Evolutionary conservation across 2,329 filamentous ascomycete genomes (phyloP), one percentile per base, ranked within the genome.

Genomic region (Teratosphaeria epicoccoides): DNA sequence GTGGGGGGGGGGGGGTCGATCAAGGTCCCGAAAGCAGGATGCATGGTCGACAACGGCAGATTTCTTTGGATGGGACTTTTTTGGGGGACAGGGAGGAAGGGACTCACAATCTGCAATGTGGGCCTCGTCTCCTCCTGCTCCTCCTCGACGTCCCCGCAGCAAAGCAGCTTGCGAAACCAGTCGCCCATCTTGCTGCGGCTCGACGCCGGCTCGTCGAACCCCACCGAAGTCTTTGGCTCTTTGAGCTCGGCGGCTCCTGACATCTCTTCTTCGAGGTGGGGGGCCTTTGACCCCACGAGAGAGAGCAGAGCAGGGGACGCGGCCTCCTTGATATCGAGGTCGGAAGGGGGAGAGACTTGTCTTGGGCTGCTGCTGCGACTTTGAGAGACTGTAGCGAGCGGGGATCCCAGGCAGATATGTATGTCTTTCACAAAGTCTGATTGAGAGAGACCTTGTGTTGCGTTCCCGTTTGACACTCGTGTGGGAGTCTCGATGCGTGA

Each of bases 91-190:
- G 17, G 22, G 17, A 17, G 22, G 12, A 23, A 14, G 17, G 50
- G 24, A 52, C 58, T 46, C 53, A 63, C 61, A 33, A 63, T 63
- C 43, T 59, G 54, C 25, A 63, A 46, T 14, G 56, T 46, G 5
- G 58, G 55, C 33, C 52, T 52, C 24, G 57, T 52, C 29, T 60
- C 59, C 14, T 60, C 57, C n/a, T n/a, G n/a, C 4, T 62, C 60
- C 24, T 59, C 57, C 24, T 60, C 51, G 6, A 48, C 46, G 20
- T 52, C 59, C 48, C 60, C 61, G 52, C 54, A 59, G 5, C 58
- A 60, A 9, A 63, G 57, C 40, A 61, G 52, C 37, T 50, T 47
- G 46, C 53, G 57, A 47, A 59, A 52, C 44, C 50, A 60, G 43
- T 53, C 49, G 51, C 49, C 51, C 43, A 59, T 47, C 40, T 54